Base-by-base conservation (phyloP, 2,329 filamentous ascomycete species). In the Cadophora luteo-olivacea region DNA sequence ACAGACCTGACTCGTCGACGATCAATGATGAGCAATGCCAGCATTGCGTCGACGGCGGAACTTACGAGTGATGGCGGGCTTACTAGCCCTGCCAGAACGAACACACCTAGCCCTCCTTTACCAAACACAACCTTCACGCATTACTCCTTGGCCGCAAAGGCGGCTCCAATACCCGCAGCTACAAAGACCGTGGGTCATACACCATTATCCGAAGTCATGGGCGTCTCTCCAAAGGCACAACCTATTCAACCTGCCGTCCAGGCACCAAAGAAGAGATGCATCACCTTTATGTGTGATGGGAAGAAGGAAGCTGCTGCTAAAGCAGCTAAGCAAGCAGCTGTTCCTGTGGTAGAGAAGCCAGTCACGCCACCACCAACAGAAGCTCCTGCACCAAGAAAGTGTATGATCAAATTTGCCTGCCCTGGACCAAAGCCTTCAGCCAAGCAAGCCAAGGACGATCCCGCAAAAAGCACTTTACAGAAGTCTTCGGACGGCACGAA, bases 41-140 rank as follows among this genome's bases (percentile, higher is more conserved):
- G 94, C 81, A 82, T 91, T 69, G 86, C 92, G 57, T 97, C 94
- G 1, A 97, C 93, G 3, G 92, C 92, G 48, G 95, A 97, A 72
- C 85, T 98, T 67, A 97, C 94, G n/a, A 97, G 94, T 80, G 96
- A 97, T 76, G 96, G 92, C 68, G 94, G 93, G 68, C 82, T 97
- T 68, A 97, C 94, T 22, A 97, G 93, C 76, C 94, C 95, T 52
- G 91, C 93, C n/a, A 86, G 93, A 66, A 92, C 93, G 45, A 93
- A 89, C 78, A 95, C 93, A 0, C 93, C 94, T 0, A 98, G 95
- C 77, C 95, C 96, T 22, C 93, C 93, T n/a, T 84, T 91, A 2
- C 89, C 89, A 4, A 85, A 89, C 22, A 83, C 87, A 64, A 81
- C 82, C 24, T 83, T 85, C 65, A 77, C 81, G 52, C 70, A 73